Conservation (phyloP, 805 yeast genomes). For the Nakazawaea populi region DNA sequence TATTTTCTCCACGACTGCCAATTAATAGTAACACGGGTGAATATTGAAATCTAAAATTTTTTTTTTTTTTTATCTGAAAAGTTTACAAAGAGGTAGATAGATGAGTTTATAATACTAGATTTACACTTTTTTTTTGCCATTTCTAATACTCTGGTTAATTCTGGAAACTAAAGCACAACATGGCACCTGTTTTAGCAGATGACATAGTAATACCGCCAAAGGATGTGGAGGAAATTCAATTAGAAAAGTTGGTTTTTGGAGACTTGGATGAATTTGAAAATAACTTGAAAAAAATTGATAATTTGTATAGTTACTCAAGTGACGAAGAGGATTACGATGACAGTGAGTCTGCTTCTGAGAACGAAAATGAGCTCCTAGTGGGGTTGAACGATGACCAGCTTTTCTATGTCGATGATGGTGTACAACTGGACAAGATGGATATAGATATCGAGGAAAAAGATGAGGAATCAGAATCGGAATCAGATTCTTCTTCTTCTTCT, state of each 20-base stretch:
- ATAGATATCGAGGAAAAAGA: slow-evolving; percentile 20
- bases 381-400: slow-evolving; percentile 41
- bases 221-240: slow-evolving; percentile 73
- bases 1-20: too few relatives aligned
- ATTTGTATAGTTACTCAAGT: slow-evolving; percentile 41
- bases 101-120: not conserved
- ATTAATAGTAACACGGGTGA: not conserved
- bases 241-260: slow-evolving; percentile 87
- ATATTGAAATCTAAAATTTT: not conserved
- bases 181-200: slow-evolving; percentile 8
- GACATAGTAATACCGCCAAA: slow-evolving; percentile 50
- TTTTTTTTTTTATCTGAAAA: slow-evolving; percentile 6
- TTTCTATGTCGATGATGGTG: slow-evolving; percentile 49
- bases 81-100: slow-evolving; percentile 8
- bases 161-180: not conserved
- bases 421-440: slow-evolving; percentile 24
- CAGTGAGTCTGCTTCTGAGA: slow-evolving; percentile 20
- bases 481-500: slow-evolving; percentile 22
- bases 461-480: slow-evolving; percentile 23
- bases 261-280: slow-evolving; percentile 70
- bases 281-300: slow-evolving; percentile 56
- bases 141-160: not conserved
- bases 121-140: not conserved
- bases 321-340: slow-evolving; percentile 33
- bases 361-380: slow-evolving; percentile 36